phyloP scores from a whole-genome alignment of 257 asterid genomes.

The Lithospermum erythrorhizon region DNA sequence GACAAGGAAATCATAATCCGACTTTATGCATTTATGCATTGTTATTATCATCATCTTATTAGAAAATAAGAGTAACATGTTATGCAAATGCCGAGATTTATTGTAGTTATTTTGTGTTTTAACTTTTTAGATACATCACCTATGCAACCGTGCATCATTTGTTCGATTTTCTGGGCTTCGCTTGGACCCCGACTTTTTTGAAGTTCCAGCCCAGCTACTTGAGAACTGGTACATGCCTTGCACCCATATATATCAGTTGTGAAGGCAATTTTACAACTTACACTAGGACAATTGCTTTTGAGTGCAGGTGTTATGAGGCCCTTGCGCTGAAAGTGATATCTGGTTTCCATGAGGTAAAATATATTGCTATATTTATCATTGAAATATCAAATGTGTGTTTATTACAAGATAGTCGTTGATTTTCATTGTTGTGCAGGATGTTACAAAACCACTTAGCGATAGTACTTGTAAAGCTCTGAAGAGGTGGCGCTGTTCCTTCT shows the following conservation, averaged over 20 bases:
- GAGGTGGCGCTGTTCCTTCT: conserved; percentile 73
- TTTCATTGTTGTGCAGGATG: conserved; percentile 43
- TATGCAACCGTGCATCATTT: conserved; percentile 77
- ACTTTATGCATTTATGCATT: not conserved
- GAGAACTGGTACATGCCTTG: conserved; percentile 61
- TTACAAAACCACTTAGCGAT: conserved; percentile 78
- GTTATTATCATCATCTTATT: not conserved
- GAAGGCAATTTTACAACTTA: conserved; percentile 4
- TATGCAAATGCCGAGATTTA: not conserved
- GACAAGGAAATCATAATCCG: not conserved
- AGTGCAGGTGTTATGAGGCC: conserved; percentile 73
- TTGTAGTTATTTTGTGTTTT: conserved; percentile 8
- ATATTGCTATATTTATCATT: not conserved
- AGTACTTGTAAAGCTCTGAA: conserved; percentile 58
- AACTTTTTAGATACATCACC: conserved; percentile 66
- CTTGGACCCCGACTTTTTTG: conserved; percentile 91
- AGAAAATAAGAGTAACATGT: not conserved
- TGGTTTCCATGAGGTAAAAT: conserved; percentile 81
- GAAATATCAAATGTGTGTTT: not conserved
- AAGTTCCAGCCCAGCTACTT: conserved; percentile 71
- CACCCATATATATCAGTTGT: conserved; percentile 1
- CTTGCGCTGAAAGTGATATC: conserved; percentile 68
- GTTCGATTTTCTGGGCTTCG: conserved; percentile 88
- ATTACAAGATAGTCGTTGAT: not conserved
- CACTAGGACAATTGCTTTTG: conserved; percentile 12